Conservation (phyloP, 345 rosid genomes). For the Bruguiera gymnorhiza region DNA sequence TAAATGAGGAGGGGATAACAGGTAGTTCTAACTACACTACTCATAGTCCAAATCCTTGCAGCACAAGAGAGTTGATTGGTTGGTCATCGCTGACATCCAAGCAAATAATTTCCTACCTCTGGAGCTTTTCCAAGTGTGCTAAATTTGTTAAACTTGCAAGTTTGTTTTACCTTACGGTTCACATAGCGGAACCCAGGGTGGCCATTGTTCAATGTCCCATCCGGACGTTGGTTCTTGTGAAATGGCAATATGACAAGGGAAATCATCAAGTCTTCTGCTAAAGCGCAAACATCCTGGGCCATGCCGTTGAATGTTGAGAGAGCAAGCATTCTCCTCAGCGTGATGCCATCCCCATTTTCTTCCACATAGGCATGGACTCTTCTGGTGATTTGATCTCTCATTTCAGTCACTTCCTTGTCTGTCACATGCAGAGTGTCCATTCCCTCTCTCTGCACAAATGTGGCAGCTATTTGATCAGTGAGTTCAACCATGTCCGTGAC, state of each 20-base stretch:
- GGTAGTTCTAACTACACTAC: no score
- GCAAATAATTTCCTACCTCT: no score
- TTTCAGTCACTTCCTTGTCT: constrained; percentile 58
- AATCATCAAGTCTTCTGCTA: constrained; percentile 79
- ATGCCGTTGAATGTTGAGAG: constrained; percentile 66
- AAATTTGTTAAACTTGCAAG: no score
- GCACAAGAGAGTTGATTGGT: no score
- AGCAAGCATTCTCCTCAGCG: constrained; percentile 65
- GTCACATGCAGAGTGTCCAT: constrained; percentile 47
- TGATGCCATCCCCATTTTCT: constrained; percentile 62
- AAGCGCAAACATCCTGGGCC: constrained; percentile 63
- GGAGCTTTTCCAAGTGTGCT: no score
- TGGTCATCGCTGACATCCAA: no score
- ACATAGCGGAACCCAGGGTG: constrained; percentile 74
- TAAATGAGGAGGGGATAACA: no score
- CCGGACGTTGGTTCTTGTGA: constrained; percentile 52
- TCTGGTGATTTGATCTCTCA: constrained; percentile 63
- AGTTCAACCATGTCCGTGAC: constrained; percentile 85
- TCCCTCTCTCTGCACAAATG: constrained; percentile 52
- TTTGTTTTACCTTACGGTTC: constrained; percentile 68
- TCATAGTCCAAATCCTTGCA: no score
- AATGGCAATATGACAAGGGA: constrained; percentile 71
- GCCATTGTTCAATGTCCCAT: constrained; percentile 66
- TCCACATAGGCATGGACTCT: constrained; percentile 53
- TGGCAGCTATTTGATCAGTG: constrained; percentile 75